phyloP scores from a whole-genome alignment of 1,139 yeast species.

The Meyerozyma smithsonii region DNA sequence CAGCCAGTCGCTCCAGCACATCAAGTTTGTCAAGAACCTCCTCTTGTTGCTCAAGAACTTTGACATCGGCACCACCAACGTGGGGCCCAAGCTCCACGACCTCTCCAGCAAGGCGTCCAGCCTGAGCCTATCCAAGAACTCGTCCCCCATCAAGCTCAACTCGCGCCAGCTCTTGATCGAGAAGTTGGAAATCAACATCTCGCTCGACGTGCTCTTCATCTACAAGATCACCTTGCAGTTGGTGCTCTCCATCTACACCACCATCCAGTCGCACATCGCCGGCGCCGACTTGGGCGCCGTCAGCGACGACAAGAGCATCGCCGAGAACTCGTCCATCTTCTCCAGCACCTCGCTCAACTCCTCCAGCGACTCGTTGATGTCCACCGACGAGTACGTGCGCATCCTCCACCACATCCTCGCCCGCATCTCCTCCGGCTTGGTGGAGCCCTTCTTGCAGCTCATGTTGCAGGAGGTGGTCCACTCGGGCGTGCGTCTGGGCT shows the following conservation, averaged over 20 bases:
- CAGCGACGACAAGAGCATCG: constrained; percentile 6
- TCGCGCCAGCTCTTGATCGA: constrained; percentile 42
- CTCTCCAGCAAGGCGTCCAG: constrained; percentile 6
- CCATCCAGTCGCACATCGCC: constrained; percentile 12
- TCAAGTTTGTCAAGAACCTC: constrained; percentile 33
- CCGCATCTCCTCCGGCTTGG: constrained; percentile 30
- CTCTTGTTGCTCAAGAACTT: constrained; percentile 35
- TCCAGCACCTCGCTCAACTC: constrained; percentile 25
- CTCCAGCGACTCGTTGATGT: constrained; percentile 21
- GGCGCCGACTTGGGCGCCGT: constrained; percentile 6
- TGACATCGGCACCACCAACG: constrained; percentile 28
- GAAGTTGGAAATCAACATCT: constrained; percentile 42
- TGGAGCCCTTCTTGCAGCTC: constrained; percentile 36
- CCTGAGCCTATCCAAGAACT: constrained; percentile 6
- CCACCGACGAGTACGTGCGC: constrained; percentile 32
- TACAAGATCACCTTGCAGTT: constrained; percentile 33
- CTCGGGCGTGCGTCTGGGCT: constrained; percentile 25
- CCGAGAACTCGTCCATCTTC: constrained; percentile 31
- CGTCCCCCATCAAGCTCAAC: constrained; percentile 39
- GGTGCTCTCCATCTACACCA: constrained; percentile 25
- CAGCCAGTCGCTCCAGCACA: constrained; percentile 26
- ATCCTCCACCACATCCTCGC: constrained; percentile 25
- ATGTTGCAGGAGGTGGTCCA: constrained; percentile 30
- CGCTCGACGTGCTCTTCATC: constrained; percentile 37
- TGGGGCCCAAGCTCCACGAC: constrained; percentile 8